These are phyloP conservation scores for Phytophthora hybrid DNA, from an alignment of 352 stramenopile species.

Conservation along the genomic window DNA sequence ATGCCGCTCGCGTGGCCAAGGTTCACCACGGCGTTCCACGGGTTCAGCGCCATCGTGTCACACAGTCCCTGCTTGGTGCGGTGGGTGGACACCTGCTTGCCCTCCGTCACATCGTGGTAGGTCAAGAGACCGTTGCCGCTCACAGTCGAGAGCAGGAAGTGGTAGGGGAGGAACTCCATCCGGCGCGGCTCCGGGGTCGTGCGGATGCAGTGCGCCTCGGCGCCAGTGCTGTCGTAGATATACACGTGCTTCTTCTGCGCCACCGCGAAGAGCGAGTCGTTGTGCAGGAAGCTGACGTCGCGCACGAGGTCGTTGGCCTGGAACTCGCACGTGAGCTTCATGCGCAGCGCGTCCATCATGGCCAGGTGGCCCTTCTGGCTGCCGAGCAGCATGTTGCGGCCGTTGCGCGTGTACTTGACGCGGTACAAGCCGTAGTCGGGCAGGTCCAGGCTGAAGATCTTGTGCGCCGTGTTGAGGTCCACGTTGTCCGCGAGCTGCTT, in stretches of 20 bases:
- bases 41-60: constrained; percentile 95
- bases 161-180: constrained; percentile 98
- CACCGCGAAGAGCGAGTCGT: constrained; percentile 96
- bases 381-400: constrained; percentile 94
- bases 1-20: constrained; percentile 97
- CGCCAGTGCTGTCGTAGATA: constrained; percentile 98
- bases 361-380: constrained; percentile 96
- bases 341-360: constrained; percentile 94
- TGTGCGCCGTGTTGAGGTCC: constrained; percentile 94
- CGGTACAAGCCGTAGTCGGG: constrained; percentile 94
- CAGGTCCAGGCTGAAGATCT: constrained; percentile 97
- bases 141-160: constrained; percentile 98
- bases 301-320: constrained; percentile 94
- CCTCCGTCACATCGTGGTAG: constrained; percentile 98
- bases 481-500: constrained; percentile 85
- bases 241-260: constrained; percentile 98
- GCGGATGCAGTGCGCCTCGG: constrained; percentile 97
- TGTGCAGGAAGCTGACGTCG: constrained; percentile 98
- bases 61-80: constrained; percentile 94
- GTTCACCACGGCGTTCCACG: constrained; percentile 97
- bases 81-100: constrained; percentile 92
- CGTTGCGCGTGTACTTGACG: constrained; percentile 96
- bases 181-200: constrained; percentile 92
- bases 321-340: constrained; percentile 94
- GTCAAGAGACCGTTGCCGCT: constrained; percentile 91